phyloP scores from a whole-genome alignment of 306 rosid genomes.

The Carpinus fangiana region DNA sequence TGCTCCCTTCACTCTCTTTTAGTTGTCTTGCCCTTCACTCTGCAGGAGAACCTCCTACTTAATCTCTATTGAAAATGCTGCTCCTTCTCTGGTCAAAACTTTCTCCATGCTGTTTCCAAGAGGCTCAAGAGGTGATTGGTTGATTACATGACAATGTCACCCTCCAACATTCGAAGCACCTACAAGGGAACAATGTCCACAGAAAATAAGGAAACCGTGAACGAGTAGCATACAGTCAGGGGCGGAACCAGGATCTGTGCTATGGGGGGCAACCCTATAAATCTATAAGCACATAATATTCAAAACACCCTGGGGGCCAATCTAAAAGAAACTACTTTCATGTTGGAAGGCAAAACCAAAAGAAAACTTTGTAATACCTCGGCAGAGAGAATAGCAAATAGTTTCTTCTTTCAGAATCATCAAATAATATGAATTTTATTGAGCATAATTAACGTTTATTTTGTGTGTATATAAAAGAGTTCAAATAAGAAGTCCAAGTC shows the following conservation, averaged over 20 bases:
- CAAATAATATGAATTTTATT: background rate
- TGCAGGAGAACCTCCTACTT: slow-evolving; percentile 1
- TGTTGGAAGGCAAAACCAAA: too few species aligned
- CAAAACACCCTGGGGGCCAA: too few species aligned
- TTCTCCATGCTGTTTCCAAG: slow-evolving; percentile 8
- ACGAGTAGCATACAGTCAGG: background rate
- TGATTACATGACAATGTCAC: slow-evolving; percentile 53
- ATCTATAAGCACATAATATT: too few species aligned
- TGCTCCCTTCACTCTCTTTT: background rate
- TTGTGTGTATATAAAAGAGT: background rate
- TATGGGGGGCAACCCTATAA: too few species aligned
- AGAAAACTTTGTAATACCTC: background rate
- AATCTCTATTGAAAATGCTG: background rate
- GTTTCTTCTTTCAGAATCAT: background rate
- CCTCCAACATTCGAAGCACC: slow-evolving; percentile 95
- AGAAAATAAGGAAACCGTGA: slow-evolving; percentile 17
- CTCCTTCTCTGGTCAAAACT: slow-evolving; percentile 11
- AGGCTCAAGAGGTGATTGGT: slow-evolving; percentile 17
- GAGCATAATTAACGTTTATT: background rate
- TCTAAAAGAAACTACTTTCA: too few species aligned
- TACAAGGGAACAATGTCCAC: slow-evolving; percentile 12
- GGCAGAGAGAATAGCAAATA: background rate
- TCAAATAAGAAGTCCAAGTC: background rate
- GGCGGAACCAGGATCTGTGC: too few species aligned
- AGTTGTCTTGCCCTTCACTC: background rate